phyloP scores from a whole-genome alignment of 148 eudicot genomes.

The Dianthus caryophyllus region DNA sequence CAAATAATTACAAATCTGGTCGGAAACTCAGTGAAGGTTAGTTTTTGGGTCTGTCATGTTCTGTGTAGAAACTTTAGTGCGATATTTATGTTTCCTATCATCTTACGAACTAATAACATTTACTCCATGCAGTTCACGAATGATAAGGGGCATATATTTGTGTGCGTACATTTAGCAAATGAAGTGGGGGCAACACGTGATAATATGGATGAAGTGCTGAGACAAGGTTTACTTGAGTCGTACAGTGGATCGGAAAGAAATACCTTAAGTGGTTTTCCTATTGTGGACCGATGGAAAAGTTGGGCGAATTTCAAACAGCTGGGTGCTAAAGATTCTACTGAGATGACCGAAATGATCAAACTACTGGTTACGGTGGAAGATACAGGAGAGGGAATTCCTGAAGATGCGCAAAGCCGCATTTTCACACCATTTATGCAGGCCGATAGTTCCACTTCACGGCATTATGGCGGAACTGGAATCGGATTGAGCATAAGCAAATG shows the following conservation, averaged over 20 bases:
- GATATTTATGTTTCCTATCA: background rate
- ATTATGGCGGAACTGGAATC: constrained; percentile 96
- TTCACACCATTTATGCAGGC: constrained; percentile 97
- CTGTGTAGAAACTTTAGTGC: background rate
- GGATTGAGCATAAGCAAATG: constrained; percentile 91
- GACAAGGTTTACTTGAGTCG: constrained; percentile 31
- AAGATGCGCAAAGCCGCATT: constrained; percentile 60
- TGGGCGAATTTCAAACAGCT: constrained; percentile 54
- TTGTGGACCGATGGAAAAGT: constrained; percentile 61
- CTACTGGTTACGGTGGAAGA: constrained; percentile 79
- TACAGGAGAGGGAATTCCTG: constrained; percentile 83
- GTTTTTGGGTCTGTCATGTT: constrained; percentile 11
- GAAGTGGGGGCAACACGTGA: constrained; percentile 51
- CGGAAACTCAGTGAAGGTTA: constrained; percentile 88
- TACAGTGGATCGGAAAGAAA: constrained; percentile 28
- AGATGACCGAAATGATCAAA: constrained; percentile 36
- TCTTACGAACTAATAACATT: background rate
- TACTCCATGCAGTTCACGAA: constrained; percentile 62
- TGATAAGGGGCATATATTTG: constrained; percentile 76
- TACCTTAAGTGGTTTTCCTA: constrained; percentile 70
- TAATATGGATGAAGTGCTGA: constrained; percentile 48
- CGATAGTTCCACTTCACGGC: constrained; percentile 88
- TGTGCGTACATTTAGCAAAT: constrained; percentile 71
- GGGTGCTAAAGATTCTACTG: constrained; percentile 17
- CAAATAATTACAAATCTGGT: constrained; percentile 93